Conservation (phyloP, 805 yeast species). For the Ogataea methylovora region DNA sequence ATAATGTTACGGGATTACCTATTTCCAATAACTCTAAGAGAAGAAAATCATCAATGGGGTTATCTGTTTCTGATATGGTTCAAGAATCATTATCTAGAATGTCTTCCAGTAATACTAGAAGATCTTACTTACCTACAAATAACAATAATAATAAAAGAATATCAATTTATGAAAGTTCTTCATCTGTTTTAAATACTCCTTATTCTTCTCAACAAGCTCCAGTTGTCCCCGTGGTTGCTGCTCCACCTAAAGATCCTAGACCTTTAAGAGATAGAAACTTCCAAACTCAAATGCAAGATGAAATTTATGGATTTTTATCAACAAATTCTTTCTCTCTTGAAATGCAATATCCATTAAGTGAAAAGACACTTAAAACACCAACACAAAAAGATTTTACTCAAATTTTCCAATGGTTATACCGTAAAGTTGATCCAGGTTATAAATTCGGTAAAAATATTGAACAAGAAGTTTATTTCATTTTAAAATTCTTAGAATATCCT, state of each 20-base stretch:
- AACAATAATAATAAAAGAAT: conserved; percentile 8
- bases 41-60: conserved; percentile 19
- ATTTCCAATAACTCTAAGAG: background rate
- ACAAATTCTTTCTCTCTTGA: conserved; percentile 66
- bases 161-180: conserved; percentile 3
- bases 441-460: conserved; percentile 63
- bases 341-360: conserved; percentile 60
- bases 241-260: conserved; percentile 50
- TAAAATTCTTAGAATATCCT: conserved; percentile 68
- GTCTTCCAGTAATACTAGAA: conserved; percentile 1
- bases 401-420: conserved; percentile 75
- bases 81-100: conserved; percentile 21
- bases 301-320: conserved; percentile 56
- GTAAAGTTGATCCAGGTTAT: conserved; percentile 72
- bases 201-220: background rate
- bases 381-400: conserved; percentile 80
- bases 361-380: conserved; percentile 62
- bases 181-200: background rate
- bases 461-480: conserved; percentile 60
- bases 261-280: conserved; percentile 70
- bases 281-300: conserved; percentile 58
- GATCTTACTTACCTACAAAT: background rate
- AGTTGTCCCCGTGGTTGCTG: background rate
- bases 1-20: too few species aligned
- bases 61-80: conserved; percentile 18